These are phyloP conservation scores for Trapa bicornis DNA, from an alignment of 345 rosid genomes.

Conservation along the genomic window DNA sequence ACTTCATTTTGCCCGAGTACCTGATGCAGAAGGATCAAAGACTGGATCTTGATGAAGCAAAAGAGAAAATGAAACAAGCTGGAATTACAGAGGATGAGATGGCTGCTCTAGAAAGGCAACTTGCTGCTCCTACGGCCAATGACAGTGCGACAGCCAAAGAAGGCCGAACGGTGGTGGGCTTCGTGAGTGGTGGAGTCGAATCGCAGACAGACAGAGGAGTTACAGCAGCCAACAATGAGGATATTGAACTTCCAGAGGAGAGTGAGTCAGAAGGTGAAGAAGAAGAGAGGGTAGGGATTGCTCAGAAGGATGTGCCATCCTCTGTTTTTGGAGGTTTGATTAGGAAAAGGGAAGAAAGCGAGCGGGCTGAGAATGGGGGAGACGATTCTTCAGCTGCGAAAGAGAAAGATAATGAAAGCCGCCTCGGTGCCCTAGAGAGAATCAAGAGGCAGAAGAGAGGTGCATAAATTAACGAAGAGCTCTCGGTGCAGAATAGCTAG, in stretches of 20 bases:
- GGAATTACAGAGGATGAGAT: conserved; percentile 84
- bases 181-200: conserved; percentile 82
- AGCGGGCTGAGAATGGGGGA: conserved; percentile 11
- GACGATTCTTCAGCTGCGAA: conserved; percentile 1
- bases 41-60: conserved; percentile 68
- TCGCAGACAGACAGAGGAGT: conserved; percentile 40
- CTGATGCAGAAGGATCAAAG: conserved; percentile 83
- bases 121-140: conserved; percentile 37
- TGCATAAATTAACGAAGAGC: neutral
- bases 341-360: conserved; percentile 50
- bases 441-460: conserved; percentile 52
- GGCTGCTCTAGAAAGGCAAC: conserved; percentile 81
- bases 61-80: conserved; percentile 73
- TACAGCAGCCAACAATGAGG: conserved; percentile 49
- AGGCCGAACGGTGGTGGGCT: conserved; percentile 47
- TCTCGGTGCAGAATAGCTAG: neutral
- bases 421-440: conserved; percentile 71
- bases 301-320: conserved; percentile 69
- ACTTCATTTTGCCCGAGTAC: conserved; percentile 60
- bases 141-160: conserved; percentile 31
- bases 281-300: conserved; percentile 51
- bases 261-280: conserved; percentile 70
- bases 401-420: conserved; percentile 26
- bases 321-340: conserved; percentile 73
- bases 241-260: conserved; percentile 74